Evolutionary conservation across 2,329 filamentous ascomycete genomes (phyloP), one percentile per base, ranked within the genome.

Genomic region (Dactylella cylindrospora): DNA sequence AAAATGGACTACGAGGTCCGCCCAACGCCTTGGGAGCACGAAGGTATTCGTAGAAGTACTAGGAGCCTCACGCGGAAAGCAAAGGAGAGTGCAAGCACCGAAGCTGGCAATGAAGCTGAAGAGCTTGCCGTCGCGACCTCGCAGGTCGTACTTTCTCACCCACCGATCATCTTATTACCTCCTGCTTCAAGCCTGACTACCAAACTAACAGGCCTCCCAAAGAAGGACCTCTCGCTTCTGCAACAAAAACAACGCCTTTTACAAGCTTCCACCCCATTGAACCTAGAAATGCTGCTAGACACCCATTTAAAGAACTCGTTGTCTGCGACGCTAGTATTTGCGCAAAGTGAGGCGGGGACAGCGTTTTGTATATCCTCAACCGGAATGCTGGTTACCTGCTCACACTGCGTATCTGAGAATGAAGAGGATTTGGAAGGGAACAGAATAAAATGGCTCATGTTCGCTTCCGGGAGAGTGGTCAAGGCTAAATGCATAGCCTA

Each of bases 321-420:
- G 4, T 22, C 39, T 8, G 68, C 72, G 26, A 74, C 73, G 3
- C 71, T 78, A 3, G 73, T 80, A 19, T 80, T 79, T 61, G 75
- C 75, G 0, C 76, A 78, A 59, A 68, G 76, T 20, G 74, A 78
- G 61, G 78, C 77, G 3, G 77, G 77, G 3, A 79, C 77, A 1
- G 78, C 78, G 0, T 73, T 80, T 1, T 79, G 77, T 64, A 74
- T 80, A 26, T 72, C 74, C 0, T 64, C 72, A 0, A 51, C 67
- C 2, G 78, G 78, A 3, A 70, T 78, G 32, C 65, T 79, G 3
- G 68, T 80, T 15, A 79, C 77, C 1, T 80, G 78, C 67, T 72
- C 78, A 0, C 78, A 80, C 59, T 80, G 78, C 64, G 69, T 79
- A 13, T 76, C 75, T 1, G 77, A 79, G 40, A 70, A 68, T 0